Conservation (phyloP, 2,329 filamentous ascomycete genomes). For the Apiospora arundinis region DNA sequence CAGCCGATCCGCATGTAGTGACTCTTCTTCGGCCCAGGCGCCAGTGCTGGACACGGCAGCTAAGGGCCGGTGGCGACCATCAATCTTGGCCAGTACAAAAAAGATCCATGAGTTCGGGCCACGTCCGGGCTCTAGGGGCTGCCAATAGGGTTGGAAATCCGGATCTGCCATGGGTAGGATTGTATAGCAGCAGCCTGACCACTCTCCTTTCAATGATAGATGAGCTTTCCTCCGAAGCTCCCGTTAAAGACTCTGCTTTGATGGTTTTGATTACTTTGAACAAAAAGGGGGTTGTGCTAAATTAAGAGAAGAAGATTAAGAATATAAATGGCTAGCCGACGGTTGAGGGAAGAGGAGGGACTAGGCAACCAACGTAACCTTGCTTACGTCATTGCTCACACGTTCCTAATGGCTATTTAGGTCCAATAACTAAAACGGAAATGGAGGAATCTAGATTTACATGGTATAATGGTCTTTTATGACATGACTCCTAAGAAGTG, state of each 20-base stretch:
- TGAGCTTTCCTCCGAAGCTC: neutral
- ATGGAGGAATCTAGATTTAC: too few relatives aligned
- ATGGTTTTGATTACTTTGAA: neutral
- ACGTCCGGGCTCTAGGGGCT: neutral
- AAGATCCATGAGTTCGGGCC: constrained; percentile 32
- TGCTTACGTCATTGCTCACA: neutral
- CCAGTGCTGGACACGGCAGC: constrained; percentile 29
- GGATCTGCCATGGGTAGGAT: constrained; percentile 2
- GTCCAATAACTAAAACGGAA: too few relatives aligned
- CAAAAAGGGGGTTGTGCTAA: neutral
- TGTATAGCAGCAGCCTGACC: neutral
- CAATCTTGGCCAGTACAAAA: constrained; percentile 27
- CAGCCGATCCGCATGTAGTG: constrained; percentile 29
- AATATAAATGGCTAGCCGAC: neutral
- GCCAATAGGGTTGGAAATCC: constrained; percentile 28
- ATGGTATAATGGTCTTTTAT: too few relatives aligned
- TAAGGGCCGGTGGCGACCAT: constrained; percentile 26
- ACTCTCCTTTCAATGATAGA: neutral
- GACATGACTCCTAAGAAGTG: too few relatives aligned
- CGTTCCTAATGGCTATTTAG: neutral
- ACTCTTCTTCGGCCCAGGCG: constrained; percentile 1
- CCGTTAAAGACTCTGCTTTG: neutral
- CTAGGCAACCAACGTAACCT: neutral
- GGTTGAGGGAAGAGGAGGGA: neutral
- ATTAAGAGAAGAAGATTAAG: neutral